Evolutionary conservation across 2,329 filamentous ascomycete species (phyloP), one percentile per base, ranked within the genome.

Genomic region (Fusarium sacchari): DNA sequence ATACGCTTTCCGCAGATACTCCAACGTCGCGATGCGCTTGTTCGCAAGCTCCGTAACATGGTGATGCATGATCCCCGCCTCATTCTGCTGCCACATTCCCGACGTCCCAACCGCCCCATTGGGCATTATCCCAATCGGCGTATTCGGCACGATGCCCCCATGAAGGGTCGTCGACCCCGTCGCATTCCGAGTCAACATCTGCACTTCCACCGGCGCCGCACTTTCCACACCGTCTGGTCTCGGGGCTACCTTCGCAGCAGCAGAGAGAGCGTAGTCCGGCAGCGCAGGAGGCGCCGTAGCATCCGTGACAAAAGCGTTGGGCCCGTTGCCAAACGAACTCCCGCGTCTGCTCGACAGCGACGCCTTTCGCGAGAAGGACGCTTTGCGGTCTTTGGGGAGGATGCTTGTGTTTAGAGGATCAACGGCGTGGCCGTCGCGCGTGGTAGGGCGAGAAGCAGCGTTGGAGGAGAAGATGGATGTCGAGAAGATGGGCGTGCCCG

Each of bases 1-100:
- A 77, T 84, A 97, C 94, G 95, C 93, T 84, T 97, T 97, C 71
- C 95, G 90, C 72, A 99, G 83, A 80, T 99, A 99, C 78, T 97
- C 94, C 46, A 99, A 83, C 0, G 96, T 98, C 5, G 94, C 95
- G 85, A 99, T 97, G 76, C 96, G 90, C 86, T 99, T 99, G 66
- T 92, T 92, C 42, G 94, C 93, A 77, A 94, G 90, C 68, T 98
- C 96, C 65, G 96, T 93, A 69, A 99, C 88, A 76, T 92, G 90
- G 73, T 88, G 86, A 68, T 90, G 84, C 36, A 89, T 80, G n/a
- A 86, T 81, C 22, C 82, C 82, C 37, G 83, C 82, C 79, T 90
- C 88, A 67, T 82, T 83, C 72, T 82, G 83, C 74, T 84, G 81
- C 76, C 80, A 83, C 53, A 78, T 64, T 13, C 66, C 66, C 28